A percentile compares a stretch with the other conserved stretches of the same genome.
These are phyloP conservation scores for Pachysandra terminalis DNA, from an alignment of 164 flowering plant genomes.

Conservation along the genomic window DNA sequence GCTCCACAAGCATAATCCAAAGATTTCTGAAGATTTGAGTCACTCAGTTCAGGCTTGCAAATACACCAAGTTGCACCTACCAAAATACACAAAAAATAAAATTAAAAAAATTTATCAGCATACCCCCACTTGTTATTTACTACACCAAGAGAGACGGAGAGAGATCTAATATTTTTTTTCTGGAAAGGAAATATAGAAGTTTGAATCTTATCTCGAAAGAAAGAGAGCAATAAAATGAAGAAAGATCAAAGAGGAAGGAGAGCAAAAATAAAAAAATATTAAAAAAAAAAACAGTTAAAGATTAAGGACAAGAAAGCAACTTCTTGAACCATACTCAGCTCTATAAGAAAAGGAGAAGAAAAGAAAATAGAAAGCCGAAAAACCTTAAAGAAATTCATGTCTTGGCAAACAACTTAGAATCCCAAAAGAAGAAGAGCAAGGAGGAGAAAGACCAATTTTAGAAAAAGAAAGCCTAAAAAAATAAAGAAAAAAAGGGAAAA, in stretches of 20 bases:
- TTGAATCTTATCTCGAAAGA: not conserved
- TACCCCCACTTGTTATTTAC: too few species aligned
- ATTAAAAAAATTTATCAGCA: not conserved
- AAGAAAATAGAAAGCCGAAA: not conserved
- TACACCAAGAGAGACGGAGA: too few species aligned
- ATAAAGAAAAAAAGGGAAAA: not conserved
- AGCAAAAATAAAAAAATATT: not conserved
- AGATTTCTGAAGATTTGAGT: conserved; percentile 45
- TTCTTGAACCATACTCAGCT: too few species aligned
- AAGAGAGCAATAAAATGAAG: too few species aligned
- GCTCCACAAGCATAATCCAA: conserved; percentile 86
- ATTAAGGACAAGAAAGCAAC: too few species aligned
- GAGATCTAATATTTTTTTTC: not conserved
- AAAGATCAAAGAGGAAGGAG: too few species aligned
- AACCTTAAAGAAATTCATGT: too few species aligned
- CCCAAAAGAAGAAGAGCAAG: not conserved
- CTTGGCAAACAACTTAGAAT: too few species aligned
- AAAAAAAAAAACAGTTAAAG: too few species aligned
- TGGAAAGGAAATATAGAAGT: not conserved
- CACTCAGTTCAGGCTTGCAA: conserved; percentile 49
- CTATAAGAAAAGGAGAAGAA: not conserved
- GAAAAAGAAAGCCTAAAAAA: not conserved
- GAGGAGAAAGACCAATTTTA: not conserved
- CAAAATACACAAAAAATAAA: not conserved
- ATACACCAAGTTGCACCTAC: conserved; percentile 57